phyloP scores from a whole-genome alignment of 106 monocot genomes.

The Apostasia shenzhenica region DNA sequence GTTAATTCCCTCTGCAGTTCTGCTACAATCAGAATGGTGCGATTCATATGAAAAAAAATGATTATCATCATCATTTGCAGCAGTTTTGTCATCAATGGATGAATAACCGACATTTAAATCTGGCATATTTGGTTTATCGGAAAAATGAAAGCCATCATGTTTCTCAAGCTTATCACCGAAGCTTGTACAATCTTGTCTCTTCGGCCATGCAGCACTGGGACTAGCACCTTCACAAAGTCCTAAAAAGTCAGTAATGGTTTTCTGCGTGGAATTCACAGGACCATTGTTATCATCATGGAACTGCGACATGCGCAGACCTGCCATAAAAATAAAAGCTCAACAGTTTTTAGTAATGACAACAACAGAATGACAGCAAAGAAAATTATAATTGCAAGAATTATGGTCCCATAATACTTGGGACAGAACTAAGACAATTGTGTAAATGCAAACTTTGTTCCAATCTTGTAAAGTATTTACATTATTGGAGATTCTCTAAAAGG shows the following conservation, averaged over 20 bases:
- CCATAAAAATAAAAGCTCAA: slow-evolving; percentile 10
- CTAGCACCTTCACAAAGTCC: slow-evolving; percentile 17
- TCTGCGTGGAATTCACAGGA: slow-evolving; percentile 60
- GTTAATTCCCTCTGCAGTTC: neutral
- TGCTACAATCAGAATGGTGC: neutral
- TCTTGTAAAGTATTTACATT: too few species aligned
- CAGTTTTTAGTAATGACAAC: neutral
- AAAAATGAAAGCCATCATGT: slow-evolving; percentile 13
- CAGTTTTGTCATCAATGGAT: neutral
- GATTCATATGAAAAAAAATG: slow-evolving; percentile 14
- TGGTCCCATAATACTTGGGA: neutral
- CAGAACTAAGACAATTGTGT: neutral
- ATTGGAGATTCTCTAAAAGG: too few species aligned
- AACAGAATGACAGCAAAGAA: neutral
- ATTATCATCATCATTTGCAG: slow-evolving; percentile 8
- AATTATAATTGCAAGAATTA: neutral
- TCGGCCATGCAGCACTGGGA: neutral
- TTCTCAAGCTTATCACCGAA: slow-evolving; percentile 17
- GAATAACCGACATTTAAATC: slow-evolving; percentile 11
- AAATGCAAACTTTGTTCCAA: neutral
- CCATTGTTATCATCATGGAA: slow-evolving; percentile 50
- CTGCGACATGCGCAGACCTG: slow-evolving; percentile 89
- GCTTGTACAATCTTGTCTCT: slow-evolving; percentile 7
- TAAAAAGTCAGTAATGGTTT: slow-evolving; percentile 57
- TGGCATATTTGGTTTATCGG: neutral